Conservation (phyloP, 768 basidiomycete genomes). For the Cystobasidium onofrii region DNA sequence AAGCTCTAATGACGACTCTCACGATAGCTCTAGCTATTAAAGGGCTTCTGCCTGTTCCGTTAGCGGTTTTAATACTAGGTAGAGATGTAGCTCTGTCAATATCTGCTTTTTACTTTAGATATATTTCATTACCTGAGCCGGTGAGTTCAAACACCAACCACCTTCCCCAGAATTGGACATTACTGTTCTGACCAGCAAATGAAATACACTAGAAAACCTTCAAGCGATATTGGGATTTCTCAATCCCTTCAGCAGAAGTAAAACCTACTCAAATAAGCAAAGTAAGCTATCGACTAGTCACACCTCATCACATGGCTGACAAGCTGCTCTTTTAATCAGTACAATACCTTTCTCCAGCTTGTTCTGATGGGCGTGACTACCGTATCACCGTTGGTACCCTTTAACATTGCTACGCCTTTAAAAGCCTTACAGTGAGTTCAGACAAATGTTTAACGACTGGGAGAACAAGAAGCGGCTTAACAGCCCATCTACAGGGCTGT, state of each 20-base stretch:
- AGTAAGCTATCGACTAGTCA: constrained; percentile 47
- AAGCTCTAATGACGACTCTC: constrained; percentile 86
- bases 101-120: constrained; percentile 87
- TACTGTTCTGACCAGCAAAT: too few relatives aligned
- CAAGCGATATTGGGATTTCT: constrained; percentile 88
- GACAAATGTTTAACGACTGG: too few relatives aligned
- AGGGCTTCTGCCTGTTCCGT: constrained; percentile 66
- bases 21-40: constrained; percentile 76
- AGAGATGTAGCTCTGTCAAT: constrained; percentile 77
- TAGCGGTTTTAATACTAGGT: constrained; percentile 78
- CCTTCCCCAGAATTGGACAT: too few relatives aligned
- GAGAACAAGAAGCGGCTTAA: too few relatives aligned
- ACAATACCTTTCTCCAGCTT: constrained; percentile 88
- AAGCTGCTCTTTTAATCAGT: constrained; percentile 48
- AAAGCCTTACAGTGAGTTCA: constrained; percentile 3
- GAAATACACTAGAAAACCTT: constrained; percentile 96
- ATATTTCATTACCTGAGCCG: constrained; percentile 75
- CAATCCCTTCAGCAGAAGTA: constrained; percentile 89
- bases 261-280: constrained; percentile 90
- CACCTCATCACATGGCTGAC: not conserved
- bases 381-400: constrained; percentile 65
- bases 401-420: constrained; percentile 29
- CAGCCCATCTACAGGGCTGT: constrained; percentile 61
- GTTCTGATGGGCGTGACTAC: constrained; percentile 83
- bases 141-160: constrained; percentile 59